Evolutionary conservation across 345 rosid genomes (phyloP), one percentile per base, ranked within the genome.

Genomic region (Pugionium dolabratum): DNA sequence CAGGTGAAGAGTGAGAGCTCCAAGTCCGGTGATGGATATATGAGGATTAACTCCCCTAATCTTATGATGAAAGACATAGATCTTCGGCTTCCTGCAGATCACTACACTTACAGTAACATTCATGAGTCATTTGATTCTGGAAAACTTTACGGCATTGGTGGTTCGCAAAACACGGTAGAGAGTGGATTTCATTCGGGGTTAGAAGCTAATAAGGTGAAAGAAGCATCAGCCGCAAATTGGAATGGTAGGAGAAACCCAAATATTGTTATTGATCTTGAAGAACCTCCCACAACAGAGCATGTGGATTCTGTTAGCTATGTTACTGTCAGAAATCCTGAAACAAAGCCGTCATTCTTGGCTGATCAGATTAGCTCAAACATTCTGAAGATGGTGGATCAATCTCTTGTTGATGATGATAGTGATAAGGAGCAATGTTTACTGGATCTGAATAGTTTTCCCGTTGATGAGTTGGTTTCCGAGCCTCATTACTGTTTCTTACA

Each of bases 181-280:
- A 0, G 18, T 36, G 67, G 61, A 29, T 59, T 4, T 35, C 34
- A 45, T 39, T 37, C 72, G 34, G 43, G 58, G 57, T 1, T 4
- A 1, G 63, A 51, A 54, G 67, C 68, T 45, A 37, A 27, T 27
- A 60, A 25, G 40, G 64, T 11, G 33, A 61, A 46, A 32, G 69
- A 62, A 61, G 42, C 55, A 9, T 33, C 50, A 47, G 37, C 59
- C 27, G 54, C 58, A 27, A 54, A 61, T 5, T 67, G 69, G 68
- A 61, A 40, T 59, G 63, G 72, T 36, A 74, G 61, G 26, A 62
- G 73, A 62, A 55, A 74, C 54, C 70, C 65, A n/a, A 62, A 6
- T 5, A 61, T 74, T 68, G 65, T 68, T 61, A 74, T 67, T 62
- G 78, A 74, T 62, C 73, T 74, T 34, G 78, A 74, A 62, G 55